Evolutionary conservation across 106 monocot genomes (phyloP).

Genomic region (Dioscorea dumetorum): DNA sequence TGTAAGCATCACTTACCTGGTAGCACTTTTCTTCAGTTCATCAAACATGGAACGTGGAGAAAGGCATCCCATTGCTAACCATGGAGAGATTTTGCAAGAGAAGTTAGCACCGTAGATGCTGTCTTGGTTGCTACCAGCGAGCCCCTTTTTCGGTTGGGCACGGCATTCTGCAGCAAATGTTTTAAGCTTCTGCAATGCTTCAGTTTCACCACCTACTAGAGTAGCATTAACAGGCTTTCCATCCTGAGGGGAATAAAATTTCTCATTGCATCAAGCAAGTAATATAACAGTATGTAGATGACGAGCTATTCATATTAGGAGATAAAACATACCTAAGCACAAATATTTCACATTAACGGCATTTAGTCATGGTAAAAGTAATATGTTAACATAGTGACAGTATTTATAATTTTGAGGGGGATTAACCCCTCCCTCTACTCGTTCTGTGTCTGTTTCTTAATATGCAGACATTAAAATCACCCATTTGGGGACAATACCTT

Average conservation of each 20-base stretch:
- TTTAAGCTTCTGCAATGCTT: constrained; percentile 83
- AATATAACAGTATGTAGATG: too few species aligned
- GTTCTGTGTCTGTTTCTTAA: too few species aligned
- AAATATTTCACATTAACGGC: too few species aligned
- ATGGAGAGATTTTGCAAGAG: constrained; percentile 99
- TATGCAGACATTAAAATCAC: too few species aligned
- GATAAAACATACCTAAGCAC: too few species aligned
- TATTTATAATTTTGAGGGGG: too few species aligned
- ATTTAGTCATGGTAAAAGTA: too few species aligned
- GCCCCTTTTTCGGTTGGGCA: constrained; percentile 51
- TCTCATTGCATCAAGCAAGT: too few species aligned
- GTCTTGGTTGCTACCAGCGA: constrained; percentile 34
- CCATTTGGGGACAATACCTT: too few species aligned
- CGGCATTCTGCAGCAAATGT: constrained; percentile 73
- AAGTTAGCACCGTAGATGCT: constrained; percentile 98
- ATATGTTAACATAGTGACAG: too few species aligned
- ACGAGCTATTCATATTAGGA: too few species aligned
- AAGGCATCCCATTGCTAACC: constrained; percentile 91
- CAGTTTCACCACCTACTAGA: constrained; percentile 79
- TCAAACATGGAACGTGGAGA: constrained; percentile 97
- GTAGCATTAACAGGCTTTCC: constrained; percentile 58
- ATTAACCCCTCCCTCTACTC: too few species aligned
- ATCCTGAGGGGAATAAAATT: constrained; percentile 31
- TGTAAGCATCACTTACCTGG: constrained; percentile 35
- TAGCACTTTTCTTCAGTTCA: constrained; percentile 73